Percentiles rank a stretch among this genome's conserved stretches.
Conservation (phyloP, 495 filamentous ascomycete species). For the Daldinia concentrica region DNA sequence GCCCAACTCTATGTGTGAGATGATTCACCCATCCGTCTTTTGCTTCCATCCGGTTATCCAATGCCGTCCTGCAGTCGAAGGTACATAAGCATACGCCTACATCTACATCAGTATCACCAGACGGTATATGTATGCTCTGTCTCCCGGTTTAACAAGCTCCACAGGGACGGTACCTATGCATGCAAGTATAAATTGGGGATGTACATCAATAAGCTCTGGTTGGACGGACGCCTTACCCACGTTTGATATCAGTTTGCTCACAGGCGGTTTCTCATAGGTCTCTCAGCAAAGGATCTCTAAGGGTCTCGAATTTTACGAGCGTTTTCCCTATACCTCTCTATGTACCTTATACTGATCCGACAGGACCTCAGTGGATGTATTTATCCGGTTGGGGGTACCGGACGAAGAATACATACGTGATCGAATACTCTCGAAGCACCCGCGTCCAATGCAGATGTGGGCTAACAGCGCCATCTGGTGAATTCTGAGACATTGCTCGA, state of each 20-base stretch:
- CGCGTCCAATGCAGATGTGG: constrained; percentile 19
- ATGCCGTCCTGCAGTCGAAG: constrained; percentile 30
- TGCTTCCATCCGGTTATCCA: constrained; percentile 33
- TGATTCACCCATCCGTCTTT: constrained; percentile 39
- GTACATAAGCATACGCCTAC: constrained; percentile 14
- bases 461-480: constrained; percentile 18
- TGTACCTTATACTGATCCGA: constrained; percentile 7
- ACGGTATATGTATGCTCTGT: constrained; percentile 32
- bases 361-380: constrained; percentile 25
- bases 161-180: constrained; percentile 27
- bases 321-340: background rate
- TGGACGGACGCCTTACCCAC: constrained; percentile 30
- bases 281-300: constrained; percentile 6
- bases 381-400: constrained; percentile 32
- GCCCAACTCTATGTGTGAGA: constrained; percentile 27
- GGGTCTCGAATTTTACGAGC: constrained; percentile 12
- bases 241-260: constrained; percentile 28
- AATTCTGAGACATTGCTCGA: constrained; percentile 35
- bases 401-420: constrained; percentile 1
- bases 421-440: constrained; percentile 14
- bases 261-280: constrained; percentile 20
- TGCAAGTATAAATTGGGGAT: constrained; percentile 38
- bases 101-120: constrained; percentile 27
- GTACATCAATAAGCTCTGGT: constrained; percentile 31
- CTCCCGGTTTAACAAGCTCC: constrained; percentile 31